A percentile compares a stretch with the other conserved stretches of the same genome.
phyloP scores from a whole-genome alignment of 2,329 filamentous ascomycete species.

The Fusarium armeniacum region DNA sequence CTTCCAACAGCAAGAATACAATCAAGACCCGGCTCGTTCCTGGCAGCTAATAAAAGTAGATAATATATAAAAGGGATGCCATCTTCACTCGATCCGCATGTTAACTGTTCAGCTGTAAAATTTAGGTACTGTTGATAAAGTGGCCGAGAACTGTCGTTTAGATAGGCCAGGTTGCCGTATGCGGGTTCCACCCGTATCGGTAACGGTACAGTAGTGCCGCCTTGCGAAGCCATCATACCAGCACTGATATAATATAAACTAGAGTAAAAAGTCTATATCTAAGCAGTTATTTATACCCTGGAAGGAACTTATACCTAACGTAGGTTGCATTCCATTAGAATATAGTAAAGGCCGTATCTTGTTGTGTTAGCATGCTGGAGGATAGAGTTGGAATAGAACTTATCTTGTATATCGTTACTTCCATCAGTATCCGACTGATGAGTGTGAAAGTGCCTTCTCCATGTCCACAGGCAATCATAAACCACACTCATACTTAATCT shows the following conservation, averaged over 20 bases:
- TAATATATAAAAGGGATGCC: too few relatives aligned
- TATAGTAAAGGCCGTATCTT: neutral
- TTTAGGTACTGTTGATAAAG: too few relatives aligned
- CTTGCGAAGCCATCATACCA: too few relatives aligned
- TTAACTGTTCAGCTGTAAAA: too few relatives aligned
- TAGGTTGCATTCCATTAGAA: neutral
- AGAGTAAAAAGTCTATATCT: neutral
- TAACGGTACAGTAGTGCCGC: too few relatives aligned
- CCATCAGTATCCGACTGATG: neutral
- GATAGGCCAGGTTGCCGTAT: too few relatives aligned
- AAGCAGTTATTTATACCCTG: neutral
- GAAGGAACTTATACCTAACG: neutral
- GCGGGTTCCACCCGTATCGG: too few relatives aligned
- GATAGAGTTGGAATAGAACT: neutral
- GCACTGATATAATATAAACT: neutral
- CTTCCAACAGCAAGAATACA: too few relatives aligned
- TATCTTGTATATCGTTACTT: neutral
- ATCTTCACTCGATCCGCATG: too few relatives aligned
- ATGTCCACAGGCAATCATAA: neutral
- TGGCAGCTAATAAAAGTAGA: too few relatives aligned
- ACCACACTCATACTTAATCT: neutral
- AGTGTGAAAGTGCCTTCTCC: neutral
- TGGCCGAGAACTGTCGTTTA: too few relatives aligned
- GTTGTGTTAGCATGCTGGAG: neutral
- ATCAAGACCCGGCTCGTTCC: too few relatives aligned